These are phyloP conservation scores for Aureobasidium sp. DNA, from an alignment of 2,329 filamentous ascomycete genomes.

Conservation along the genomic window DNA sequence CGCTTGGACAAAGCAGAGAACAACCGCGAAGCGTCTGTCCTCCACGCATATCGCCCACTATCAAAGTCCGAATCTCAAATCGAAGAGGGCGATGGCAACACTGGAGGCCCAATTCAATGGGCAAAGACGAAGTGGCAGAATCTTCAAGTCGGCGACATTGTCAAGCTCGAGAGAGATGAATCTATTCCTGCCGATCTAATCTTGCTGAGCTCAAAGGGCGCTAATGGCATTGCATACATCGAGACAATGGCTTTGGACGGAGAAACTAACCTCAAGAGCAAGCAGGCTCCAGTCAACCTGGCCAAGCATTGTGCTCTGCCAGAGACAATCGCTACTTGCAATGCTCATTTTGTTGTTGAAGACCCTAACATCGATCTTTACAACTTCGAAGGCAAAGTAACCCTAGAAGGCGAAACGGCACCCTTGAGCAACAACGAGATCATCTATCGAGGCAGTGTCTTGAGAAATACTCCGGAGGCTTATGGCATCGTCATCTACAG, in stretches of 20 bases:
- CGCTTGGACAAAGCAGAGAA: conserved; percentile 86
- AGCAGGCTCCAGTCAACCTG: conserved; percentile 90
- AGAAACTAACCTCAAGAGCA: conserved; percentile 99
- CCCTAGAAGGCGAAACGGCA: conserved; percentile 95
- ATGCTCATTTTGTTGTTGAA: too few species aligned
- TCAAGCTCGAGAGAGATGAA: conserved; percentile 94
- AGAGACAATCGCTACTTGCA: too few species aligned
- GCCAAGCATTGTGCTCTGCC: conserved; percentile 92
- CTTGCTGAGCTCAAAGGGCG: conserved; percentile 93
- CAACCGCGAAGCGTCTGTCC: too few species aligned
- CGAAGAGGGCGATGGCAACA: too few species aligned
- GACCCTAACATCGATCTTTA: conserved; percentile 98
- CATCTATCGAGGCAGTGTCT: conserved; percentile 89
- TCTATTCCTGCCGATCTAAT: conserved; percentile 96
- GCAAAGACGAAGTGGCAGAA: conserved; percentile 94
- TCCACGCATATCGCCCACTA: too few species aligned
- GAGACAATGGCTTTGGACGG: conserved; percentile 98
- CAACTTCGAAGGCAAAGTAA: conserved; percentile 97
- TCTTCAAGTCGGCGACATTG: conserved; percentile 90
- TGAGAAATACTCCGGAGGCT: conserved; percentile 97
- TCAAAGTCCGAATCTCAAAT: too few species aligned
- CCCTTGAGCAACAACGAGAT: conserved; percentile 92
- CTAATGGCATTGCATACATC: conserved; percentile 98
- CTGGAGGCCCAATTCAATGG: too few species aligned
- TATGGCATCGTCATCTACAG: conserved; percentile 98